These are phyloP conservation scores for Sporothrix brunneoviolacea DNA, from an alignment of 2,329 filamentous ascomycete species.

Conservation along the genomic window DNA sequence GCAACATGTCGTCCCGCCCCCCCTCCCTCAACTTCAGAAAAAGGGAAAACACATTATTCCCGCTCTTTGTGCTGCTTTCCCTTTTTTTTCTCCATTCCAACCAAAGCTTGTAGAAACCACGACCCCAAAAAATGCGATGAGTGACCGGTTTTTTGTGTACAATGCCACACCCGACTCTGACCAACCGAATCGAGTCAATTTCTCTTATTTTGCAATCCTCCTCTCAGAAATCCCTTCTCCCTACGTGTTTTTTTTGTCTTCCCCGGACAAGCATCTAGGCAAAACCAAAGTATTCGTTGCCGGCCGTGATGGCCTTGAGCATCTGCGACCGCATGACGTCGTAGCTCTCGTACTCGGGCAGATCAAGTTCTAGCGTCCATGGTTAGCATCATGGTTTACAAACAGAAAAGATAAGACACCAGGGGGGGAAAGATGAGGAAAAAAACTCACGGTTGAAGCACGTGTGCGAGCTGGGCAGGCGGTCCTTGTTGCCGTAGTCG, in stretches of 20 bases:
- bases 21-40: no score
- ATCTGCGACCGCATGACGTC: constrained; percentile 81
- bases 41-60: no score
- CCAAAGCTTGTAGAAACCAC: no score
- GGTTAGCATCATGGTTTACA: constrained; percentile 14
- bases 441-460: constrained; percentile 92
- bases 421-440: background rate
- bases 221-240: background rate
- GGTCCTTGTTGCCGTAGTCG: constrained; percentile 93
- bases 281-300: constrained; percentile 96
- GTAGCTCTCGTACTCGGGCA: constrained; percentile 97
- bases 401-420: background rate
- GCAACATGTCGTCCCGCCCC: background rate
- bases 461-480: constrained; percentile 91
- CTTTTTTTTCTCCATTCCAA: no score
- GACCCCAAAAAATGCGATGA: no score
- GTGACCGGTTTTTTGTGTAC: background rate
- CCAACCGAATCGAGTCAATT: no score
- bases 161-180: background rate
- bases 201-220: background rate
- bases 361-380: constrained; percentile 98
- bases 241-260: background rate
- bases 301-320: constrained; percentile 94
- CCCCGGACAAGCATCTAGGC: constrained; percentile 54
- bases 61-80: no score